A percentile compares a stretch with the other conserved stretches of the same genome.
phyloP scores from a whole-genome alignment of 306 rosid genomes.

The Casuarina glauca region DNA sequence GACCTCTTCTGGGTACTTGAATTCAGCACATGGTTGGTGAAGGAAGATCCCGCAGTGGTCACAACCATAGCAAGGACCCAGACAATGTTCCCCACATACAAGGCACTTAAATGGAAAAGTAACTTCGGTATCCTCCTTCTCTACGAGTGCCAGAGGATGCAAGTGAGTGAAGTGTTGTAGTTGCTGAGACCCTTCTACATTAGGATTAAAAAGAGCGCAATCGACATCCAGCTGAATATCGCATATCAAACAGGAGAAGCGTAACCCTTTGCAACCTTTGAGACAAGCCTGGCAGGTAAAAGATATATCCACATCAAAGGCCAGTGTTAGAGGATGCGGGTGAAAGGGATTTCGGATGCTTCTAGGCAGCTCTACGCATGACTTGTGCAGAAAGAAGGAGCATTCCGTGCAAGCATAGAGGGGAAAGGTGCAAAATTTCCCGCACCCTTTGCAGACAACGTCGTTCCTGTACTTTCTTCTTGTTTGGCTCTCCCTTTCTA shows the following conservation, averaged over 20 bases:
- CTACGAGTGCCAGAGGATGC: background rate
- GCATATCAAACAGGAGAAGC: background rate
- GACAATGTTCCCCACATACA: background rate
- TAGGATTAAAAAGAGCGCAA: background rate
- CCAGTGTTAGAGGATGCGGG: background rate
- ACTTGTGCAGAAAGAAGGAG: conserved; percentile 10
- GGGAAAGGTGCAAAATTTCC: background rate
- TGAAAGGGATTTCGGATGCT: background rate
- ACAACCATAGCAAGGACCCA: conserved; percentile 5
- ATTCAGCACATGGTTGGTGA: background rate
- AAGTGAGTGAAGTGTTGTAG: background rate
- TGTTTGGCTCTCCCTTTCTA: background rate
- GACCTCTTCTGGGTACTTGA: background rate
- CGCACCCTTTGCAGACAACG: background rate
- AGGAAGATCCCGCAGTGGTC: background rate
- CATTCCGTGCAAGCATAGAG: conserved; percentile 3
- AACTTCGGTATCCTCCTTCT: background rate
- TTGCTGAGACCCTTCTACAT: background rate
- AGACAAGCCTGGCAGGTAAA: background rate
- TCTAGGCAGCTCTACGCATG: background rate
- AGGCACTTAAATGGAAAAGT: background rate
- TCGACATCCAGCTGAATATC: background rate
- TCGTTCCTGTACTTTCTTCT: background rate
- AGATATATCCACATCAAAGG: background rate
- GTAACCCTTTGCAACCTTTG: background rate